These are phyloP conservation scores for Xylaria scruposa DNA, from an alignment of 495 filamentous ascomycete species.

Conservation along the genomic window DNA sequence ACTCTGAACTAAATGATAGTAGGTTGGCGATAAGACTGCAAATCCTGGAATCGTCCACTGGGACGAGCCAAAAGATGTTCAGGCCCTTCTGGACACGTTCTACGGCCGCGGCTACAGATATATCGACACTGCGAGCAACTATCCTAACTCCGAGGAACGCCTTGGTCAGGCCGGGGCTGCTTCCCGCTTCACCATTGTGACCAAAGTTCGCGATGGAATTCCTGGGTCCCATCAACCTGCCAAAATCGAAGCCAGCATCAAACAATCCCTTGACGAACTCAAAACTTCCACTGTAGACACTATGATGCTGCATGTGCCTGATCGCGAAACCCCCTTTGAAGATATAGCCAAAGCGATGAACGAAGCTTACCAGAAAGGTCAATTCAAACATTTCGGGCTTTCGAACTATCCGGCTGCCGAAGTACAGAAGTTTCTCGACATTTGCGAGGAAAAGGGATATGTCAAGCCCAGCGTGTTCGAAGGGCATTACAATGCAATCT, in stretches of 20 bases:
- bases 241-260: conserved; percentile 36
- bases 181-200: conserved; percentile 34
- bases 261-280: conserved; percentile 35
- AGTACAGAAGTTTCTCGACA: conserved; percentile 50
- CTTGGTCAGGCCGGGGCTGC: conserved; percentile 31
- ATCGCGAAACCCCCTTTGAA: conserved; percentile 50
- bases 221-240: conserved; percentile 32
- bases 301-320: conserved; percentile 53
- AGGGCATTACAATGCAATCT: conserved; percentile 55
- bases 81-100: conserved; percentile 33
- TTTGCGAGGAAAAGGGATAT: conserved; percentile 50
- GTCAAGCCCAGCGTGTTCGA: conserved; percentile 58
- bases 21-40: conserved; percentile 31
- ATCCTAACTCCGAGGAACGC: conserved; percentile 34
- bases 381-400: conserved; percentile 52
- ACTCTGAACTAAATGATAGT: not conserved
- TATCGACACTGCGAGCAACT: conserved; percentile 41
- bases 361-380: conserved; percentile 44
- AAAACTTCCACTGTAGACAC: conserved; percentile 38
- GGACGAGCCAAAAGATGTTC: conserved; percentile 32
- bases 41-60: conserved; percentile 26
- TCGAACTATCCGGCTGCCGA: conserved; percentile 55
- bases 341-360: conserved; percentile 51
- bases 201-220: conserved; percentile 32
- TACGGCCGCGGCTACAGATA: conserved; percentile 32